Evolutionary conservation across 78 protist species (phyloP).

Genomic region (Dictyostelium firmibasis): DNA sequence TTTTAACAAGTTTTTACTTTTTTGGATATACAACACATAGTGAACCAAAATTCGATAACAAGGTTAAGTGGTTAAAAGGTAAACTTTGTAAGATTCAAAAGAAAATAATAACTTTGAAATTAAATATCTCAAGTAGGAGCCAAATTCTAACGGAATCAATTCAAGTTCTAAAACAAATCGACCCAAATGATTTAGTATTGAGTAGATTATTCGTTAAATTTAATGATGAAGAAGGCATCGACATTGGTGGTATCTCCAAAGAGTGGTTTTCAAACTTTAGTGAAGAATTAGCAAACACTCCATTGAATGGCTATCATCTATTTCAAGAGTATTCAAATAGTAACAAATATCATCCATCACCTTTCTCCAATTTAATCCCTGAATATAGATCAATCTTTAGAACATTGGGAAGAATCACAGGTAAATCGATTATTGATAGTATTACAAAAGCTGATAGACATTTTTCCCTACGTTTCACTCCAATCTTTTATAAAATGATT

Average conservation of each 20-base stretch:
- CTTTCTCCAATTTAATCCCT: slow-evolving; percentile 55
- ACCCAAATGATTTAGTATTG: not conserved
- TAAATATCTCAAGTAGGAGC: slow-evolving; percentile 18
- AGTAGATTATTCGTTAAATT: slow-evolving; percentile 45
- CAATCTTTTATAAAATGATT: slow-evolving; percentile 44
- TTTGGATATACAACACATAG: slow-evolving; percentile 19
- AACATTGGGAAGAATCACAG: slow-evolving; percentile 38
- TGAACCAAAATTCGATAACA: slow-evolving; percentile 61
- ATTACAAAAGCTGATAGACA: slow-evolving; percentile 60
- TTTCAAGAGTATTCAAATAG: not conserved
- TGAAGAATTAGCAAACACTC: slow-evolving; percentile 9
- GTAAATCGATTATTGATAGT: slow-evolving; percentile 39
- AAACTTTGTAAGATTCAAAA: not conserved
- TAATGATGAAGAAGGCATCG: slow-evolving; percentile 65
- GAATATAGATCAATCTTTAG: slow-evolving; percentile 15
- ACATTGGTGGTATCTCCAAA: slow-evolving; percentile 75
- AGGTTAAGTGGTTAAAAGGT: slow-evolving; percentile 26
- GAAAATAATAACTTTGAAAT: slow-evolving; percentile 19
- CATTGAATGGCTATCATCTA: slow-evolving; percentile 17
- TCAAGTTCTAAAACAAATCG: not conserved
- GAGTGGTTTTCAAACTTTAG: slow-evolving; percentile 59
- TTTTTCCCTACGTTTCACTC: slow-evolving; percentile 31
- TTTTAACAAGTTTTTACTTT: slow-evolving; percentile 35
- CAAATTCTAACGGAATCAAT: slow-evolving; percentile 17
- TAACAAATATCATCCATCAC: slow-evolving; percentile 39